A percentile compares a stretch with the other conserved stretches of the same genome.
Evolutionary conservation across 306 rosid species (phyloP).

Genomic region (Ammopiptanthus mongolicus): DNA sequence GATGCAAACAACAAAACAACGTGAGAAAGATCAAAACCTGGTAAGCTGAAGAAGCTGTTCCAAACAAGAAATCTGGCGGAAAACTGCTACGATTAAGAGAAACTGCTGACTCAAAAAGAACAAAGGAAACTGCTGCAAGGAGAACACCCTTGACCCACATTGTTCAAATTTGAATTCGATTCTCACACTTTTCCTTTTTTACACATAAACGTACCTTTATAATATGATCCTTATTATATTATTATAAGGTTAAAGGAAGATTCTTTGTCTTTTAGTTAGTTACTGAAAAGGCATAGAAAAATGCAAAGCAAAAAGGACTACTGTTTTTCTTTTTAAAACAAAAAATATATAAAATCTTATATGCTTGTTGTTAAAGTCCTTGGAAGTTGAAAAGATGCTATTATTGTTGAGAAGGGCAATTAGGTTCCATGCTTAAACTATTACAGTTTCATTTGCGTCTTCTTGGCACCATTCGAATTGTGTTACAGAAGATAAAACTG

Average conservation of each 20-base stretch:
- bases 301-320: not conserved
- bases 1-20: not conserved
- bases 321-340: not conserved
- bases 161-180: slow-evolving; percentile 14
- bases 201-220: not conserved
- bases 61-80: slow-evolving; percentile 46
- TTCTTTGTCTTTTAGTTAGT: slow-evolving; percentile 17
- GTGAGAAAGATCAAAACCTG: slow-evolving; percentile 35
- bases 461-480: not conserved
- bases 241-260: not conserved
- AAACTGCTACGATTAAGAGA: slow-evolving; percentile 42
- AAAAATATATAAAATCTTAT: not conserved
- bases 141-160: slow-evolving; percentile 32
- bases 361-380: not conserved
- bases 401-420: not conserved
- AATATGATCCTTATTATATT: not conserved
- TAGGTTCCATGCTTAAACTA: slow-evolving; percentile 19
- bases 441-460: not conserved
- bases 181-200: not conserved
- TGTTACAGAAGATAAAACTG: not conserved
- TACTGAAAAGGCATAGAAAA: not conserved
- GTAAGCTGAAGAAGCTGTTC: slow-evolving; percentile 57
- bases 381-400: slow-evolving; percentile 9
- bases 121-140: not conserved
- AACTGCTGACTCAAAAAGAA: slow-evolving; percentile 20